phyloP scores from a whole-genome alignment of 352 stramenopile species.

The Phytophthora uliginosa region DNA sequence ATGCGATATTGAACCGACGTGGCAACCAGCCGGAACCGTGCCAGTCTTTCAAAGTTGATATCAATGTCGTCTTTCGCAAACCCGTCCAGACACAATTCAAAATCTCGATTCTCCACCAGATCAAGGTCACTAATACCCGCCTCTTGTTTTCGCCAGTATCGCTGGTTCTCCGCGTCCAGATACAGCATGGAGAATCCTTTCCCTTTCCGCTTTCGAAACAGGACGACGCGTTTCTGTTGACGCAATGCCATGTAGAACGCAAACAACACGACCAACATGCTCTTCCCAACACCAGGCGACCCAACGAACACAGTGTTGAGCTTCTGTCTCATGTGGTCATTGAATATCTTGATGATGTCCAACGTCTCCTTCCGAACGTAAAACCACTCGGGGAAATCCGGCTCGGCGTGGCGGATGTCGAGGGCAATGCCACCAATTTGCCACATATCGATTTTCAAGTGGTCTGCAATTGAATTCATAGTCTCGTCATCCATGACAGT shows the following conservation, averaged over 20 bases:
- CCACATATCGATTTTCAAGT: no score
- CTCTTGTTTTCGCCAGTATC: background rate
- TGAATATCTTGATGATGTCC: no score
- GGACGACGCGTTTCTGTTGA: background rate
- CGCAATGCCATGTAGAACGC: background rate
- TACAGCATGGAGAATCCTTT: background rate
- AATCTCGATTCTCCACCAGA: background rate
- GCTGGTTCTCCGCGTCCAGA: background rate
- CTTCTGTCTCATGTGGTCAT: no score
- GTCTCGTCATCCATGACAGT: no score
- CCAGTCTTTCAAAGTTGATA: background rate
- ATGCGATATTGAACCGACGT: background rate
- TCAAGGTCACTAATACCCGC: no score
- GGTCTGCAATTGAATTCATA: no score
- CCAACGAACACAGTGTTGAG: no score
- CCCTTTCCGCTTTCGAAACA: background rate
- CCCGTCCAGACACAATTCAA: background rate
- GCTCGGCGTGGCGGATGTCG: no score
- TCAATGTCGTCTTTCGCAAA: background rate
- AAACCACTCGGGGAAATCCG: no score
- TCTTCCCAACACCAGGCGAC: no score
- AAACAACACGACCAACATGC: background rate
- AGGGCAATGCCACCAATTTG: no score
- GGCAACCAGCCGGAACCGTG: background rate
- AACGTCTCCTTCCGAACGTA: no score